These are phyloP conservation scores for Lipomyces chichibuensis DNA, from an alignment of 805 yeast genomes.

Conservation along the genomic window DNA sequence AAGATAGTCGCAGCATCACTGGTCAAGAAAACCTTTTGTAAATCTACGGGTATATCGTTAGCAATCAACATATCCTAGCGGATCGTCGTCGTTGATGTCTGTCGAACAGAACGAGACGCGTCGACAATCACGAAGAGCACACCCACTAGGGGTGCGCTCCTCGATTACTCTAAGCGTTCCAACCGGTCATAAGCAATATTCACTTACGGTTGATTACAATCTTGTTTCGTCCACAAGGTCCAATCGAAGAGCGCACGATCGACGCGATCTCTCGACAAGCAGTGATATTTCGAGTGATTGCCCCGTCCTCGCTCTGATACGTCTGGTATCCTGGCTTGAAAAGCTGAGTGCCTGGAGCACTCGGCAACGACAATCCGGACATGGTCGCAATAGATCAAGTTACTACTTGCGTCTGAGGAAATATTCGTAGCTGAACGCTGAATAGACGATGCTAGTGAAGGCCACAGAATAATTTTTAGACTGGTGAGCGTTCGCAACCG, in stretches of 20 bases:
- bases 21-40: conserved; percentile 85
- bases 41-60: conserved; percentile 41
- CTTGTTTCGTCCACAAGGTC: conserved; percentile 97
- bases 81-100: background rate
- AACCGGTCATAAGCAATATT: background rate
- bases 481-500: background rate
- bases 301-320: conserved; percentile 89
- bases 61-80: background rate
- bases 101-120: background rate
- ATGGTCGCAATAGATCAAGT: conserved; percentile 46
- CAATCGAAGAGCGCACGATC: conserved; percentile 91
- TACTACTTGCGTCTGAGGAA: background rate
- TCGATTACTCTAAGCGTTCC: background rate
- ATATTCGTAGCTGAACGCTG: background rate
- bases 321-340: conserved; percentile 95
- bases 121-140: background rate
- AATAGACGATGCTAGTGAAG: background rate
- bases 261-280: conserved; percentile 92
- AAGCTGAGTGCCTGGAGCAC: conserved; percentile 88
- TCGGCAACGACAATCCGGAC: conserved; percentile 83
- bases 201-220: conserved; percentile 75
- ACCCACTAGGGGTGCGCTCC: background rate
- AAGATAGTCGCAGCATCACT: conserved; percentile 98
- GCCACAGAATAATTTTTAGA: background rate
- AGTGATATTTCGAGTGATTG: conserved; percentile 85